These are phyloP conservation scores for Smallanthus sonchifolius DNA, from an alignment of 129 eudicot genomes.

Conservation along the genomic window DNA sequence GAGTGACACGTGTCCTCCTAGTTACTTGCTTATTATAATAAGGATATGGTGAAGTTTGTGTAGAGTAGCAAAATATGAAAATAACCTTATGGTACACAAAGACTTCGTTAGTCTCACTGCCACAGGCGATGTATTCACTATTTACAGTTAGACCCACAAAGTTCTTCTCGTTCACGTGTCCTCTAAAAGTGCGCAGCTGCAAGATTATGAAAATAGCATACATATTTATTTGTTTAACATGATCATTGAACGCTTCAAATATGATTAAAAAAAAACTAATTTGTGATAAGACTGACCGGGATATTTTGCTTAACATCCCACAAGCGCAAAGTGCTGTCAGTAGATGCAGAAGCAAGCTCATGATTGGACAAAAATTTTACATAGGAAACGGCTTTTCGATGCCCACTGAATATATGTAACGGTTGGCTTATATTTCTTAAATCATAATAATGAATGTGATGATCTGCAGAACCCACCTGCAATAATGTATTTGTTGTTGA, in stretches of 20 bases:
- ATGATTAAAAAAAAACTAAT: not conserved
- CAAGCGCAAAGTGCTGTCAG: conserved; percentile 88
- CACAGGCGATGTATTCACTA: conserved; percentile 75
- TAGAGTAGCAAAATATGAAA: not conserved
- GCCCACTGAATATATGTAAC: conserved; percentile 69
- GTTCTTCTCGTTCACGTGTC: conserved; percentile 85
- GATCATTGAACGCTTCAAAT: not conserved
- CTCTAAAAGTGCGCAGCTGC: conserved; percentile 77
- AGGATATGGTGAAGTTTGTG: not conserved
- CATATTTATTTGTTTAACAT: not conserved
- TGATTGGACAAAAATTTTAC: conserved; percentile 76
- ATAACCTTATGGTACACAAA: conserved; percentile 83
- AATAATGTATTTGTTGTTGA: conserved; percentile 4
- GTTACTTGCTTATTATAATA: too few relatives aligned
- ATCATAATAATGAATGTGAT: conserved; percentile 89
- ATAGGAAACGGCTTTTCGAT: conserved; percentile 89
- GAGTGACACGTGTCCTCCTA: too few relatives aligned
- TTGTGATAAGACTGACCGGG: conserved; percentile 48
- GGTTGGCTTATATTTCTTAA: conserved; percentile 85
- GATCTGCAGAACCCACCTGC: conserved; percentile 98
- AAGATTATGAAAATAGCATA: not conserved
- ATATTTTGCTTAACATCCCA: conserved; percentile 86
- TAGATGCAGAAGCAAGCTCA: conserved; percentile 98
- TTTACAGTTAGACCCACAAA: conserved; percentile 81
- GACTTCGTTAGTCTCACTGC: conserved; percentile 87